A percentile compares a stretch with the other conserved stretches of the same genome.
These are phyloP conservation scores for Diutina mesorugosa DNA, from an alignment of 1,139 yeast species.

Conservation along the genomic window DNA sequence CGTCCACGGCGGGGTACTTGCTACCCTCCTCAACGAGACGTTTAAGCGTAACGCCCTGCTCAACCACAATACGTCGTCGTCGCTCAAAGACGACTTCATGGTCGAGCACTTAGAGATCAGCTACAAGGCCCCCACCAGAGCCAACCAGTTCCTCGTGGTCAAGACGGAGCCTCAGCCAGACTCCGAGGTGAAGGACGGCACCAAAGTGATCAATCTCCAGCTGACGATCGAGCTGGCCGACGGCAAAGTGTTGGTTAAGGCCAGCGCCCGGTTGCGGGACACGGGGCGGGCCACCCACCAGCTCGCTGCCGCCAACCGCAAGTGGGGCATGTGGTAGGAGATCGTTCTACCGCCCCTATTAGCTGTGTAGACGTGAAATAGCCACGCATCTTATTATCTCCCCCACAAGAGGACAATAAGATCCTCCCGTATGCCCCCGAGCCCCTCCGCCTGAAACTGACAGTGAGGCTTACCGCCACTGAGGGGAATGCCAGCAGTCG, in stretches of 20 bases:
- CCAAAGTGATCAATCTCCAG: slow-evolving; percentile 14
- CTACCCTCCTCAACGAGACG: slow-evolving; percentile 44
- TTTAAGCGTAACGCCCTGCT: slow-evolving; percentile 45
- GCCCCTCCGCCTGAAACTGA: neutral
- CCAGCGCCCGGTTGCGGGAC: slow-evolving; percentile 24
- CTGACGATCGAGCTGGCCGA: slow-evolving; percentile 21
- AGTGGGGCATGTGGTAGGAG: neutral
- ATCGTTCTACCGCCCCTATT: neutral
- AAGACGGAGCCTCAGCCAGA: slow-evolving; percentile 29
- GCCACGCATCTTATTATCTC: neutral
- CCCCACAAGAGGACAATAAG: neutral
- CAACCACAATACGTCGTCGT: slow-evolving; percentile 13
- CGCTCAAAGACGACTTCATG: slow-evolving; percentile 27
- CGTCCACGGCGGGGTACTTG: slow-evolving; percentile 83
- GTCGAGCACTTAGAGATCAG: slow-evolving; percentile 39
- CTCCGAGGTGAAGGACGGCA: slow-evolving; percentile 12
- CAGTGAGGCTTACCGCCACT: neutral
- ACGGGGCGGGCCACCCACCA: slow-evolving; percentile 22
- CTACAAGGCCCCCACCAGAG: slow-evolving; percentile 65
- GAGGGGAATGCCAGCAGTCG: neutral
- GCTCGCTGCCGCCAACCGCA: neutral
- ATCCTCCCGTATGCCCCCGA: neutral
- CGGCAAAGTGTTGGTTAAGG: slow-evolving; percentile 24
- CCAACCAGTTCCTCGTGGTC: slow-evolving; percentile 66
- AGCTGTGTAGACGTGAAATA: neutral